Percentiles rank a stretch among this genome's conserved stretches.
Conservation (phyloP, 352 stramenopile genomes). For the Globisporangium echinulatum region DNA sequence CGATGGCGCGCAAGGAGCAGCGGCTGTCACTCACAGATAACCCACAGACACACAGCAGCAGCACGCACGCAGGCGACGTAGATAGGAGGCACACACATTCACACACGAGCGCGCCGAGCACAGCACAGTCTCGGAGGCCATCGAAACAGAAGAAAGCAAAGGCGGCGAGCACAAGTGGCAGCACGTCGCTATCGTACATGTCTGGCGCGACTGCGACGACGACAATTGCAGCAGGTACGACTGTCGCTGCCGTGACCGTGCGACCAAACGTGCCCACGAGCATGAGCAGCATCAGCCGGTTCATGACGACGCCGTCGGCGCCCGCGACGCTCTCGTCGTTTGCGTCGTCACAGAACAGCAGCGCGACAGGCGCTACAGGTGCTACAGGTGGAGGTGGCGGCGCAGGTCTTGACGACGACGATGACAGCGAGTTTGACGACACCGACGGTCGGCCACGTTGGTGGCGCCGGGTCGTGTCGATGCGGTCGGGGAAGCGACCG, state of each 20-base stretch:
- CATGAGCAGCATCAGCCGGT: conserved; percentile 9
- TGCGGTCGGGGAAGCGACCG: conserved; percentile 19
- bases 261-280: not conserved
- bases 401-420: not conserved
- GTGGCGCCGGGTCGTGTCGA: conserved; percentile 31
- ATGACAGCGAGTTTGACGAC: conserved; percentile 19
- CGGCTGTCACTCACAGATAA: too few species aligned
- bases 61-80: not conserved
- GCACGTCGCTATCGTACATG: conserved; percentile 9
- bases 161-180: not conserved
- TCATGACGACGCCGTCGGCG: conserved; percentile 6
- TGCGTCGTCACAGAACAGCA: conserved; percentile 7
- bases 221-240: not conserved
- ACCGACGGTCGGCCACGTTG: conserved; percentile 16
- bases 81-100: not conserved
- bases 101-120: not conserved
- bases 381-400: too few species aligned
- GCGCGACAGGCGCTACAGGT: too few species aligned
- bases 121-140: not conserved
- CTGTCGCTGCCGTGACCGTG: not conserved
- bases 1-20: too few species aligned
- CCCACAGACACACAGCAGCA: not conserved
- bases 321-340: conserved; percentile 12
- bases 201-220: not conserved
- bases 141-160: not conserved